phyloP scores from a whole-genome alignment of 164 flowering plant genomes.

The Annona cherimola region DNA sequence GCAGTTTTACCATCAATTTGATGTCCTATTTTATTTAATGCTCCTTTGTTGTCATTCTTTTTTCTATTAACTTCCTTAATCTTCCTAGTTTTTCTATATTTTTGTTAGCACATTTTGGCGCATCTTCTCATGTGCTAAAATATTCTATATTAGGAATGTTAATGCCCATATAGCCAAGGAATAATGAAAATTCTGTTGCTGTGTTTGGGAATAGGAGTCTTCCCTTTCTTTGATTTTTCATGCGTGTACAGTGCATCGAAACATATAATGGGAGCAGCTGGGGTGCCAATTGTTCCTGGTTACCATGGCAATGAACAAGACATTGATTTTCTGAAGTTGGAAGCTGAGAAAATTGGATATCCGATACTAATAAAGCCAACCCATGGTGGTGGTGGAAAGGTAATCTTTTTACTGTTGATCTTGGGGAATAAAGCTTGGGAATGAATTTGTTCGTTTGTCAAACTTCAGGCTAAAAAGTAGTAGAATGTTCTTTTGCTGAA shows the following conservation, averaged over 20 bases:
- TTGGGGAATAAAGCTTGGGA: not conserved
- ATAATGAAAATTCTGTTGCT: not conserved
- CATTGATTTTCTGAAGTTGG: conserved; percentile 71
- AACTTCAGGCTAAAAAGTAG: not conserved
- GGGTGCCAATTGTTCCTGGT: conserved; percentile 98
- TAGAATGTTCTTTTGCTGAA: too few species aligned
- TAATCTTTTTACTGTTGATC: conserved; percentile 15
- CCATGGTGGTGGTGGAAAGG: conserved; percentile 99
- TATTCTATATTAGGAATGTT: not conserved
- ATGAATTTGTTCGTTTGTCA: not conserved
- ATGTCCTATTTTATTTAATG: not conserved
- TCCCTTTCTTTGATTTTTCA: conserved; percentile 1
- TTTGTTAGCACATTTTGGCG: conserved; percentile 1
- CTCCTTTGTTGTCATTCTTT: not conserved
- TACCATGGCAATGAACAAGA: conserved; percentile 94
- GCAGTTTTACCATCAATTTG: not conserved
- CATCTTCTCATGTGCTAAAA: not conserved
- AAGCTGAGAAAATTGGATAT: conserved; percentile 94
- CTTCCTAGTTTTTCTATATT: not conserved
- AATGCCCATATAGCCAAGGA: too few species aligned
- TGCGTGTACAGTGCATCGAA: conserved; percentile 78
- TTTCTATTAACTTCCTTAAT: not conserved
- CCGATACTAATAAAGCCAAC: conserved; percentile 95
- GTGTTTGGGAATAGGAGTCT: not conserved
- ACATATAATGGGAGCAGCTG: conserved; percentile 99